These are phyloP conservation scores for Boletus sensibilis DNA, from an alignment of 768 basidiomycete species.

Conservation along the genomic window DNA sequence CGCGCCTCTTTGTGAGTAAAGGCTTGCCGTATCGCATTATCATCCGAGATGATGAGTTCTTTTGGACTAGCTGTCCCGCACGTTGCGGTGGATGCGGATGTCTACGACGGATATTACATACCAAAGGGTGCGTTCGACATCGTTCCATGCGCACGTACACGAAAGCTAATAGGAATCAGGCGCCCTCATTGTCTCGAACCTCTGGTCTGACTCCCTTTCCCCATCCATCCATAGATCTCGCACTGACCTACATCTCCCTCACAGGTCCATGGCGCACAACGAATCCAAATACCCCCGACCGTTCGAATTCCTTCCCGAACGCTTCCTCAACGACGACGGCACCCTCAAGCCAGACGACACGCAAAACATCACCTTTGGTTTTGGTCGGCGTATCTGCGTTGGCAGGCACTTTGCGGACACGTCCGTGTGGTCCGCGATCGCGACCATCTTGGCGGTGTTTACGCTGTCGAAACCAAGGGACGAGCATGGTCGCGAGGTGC, in stretches of 20 bases:
- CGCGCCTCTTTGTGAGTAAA: conserved; percentile 10
- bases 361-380: conserved; percentile 21
- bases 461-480: conserved; percentile 7
- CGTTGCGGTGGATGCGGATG: conserved; percentile 36
- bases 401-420: conserved; percentile 22
- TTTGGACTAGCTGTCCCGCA: conserved; percentile 27
- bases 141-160: neutral
- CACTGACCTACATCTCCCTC: neutral
- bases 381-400: conserved; percentile 27
- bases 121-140: conserved; percentile 34
- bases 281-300: conserved; percentile 36
- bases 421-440: conserved; percentile 19
- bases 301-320: conserved; percentile 38
- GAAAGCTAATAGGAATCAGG: neutral
- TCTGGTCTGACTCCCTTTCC: conserved; percentile 1
- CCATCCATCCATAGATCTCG: neutral
- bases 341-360: conserved; percentile 12
- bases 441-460: conserved; percentile 12
- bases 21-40: neutral
- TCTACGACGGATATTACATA: conserved; percentile 47
- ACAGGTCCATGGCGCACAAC: conserved; percentile 18
- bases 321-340: conserved; percentile 34
- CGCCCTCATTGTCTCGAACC: conserved; percentile 8
- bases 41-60: neutral
- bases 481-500: conserved; percentile 11